Base-by-base conservation (phyloP, 352 stramenopile species). In the Elongisporangium prolatum region DNA sequence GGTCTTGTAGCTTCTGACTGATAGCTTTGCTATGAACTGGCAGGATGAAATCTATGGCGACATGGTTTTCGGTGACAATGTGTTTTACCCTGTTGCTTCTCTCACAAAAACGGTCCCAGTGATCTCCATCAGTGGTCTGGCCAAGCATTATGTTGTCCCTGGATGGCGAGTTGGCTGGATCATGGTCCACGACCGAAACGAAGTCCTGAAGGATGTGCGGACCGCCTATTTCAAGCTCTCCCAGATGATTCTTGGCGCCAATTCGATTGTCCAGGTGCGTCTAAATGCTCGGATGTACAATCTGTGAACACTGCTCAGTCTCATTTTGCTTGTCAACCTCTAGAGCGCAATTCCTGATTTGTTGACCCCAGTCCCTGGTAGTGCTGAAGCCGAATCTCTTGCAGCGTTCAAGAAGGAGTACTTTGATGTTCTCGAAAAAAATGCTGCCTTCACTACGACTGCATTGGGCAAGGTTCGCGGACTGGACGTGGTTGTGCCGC, bases 161-260 rank as follows among this genome's bases (percentile, higher is more conserved):
- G 96, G 96, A 25, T 98, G 95, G 92, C 84, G 96, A 56, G 78
- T 98, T 8, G 96, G 96, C 20, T 99, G 96, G 96, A 64, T 98
- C 50, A 81, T 97, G 53, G 91, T 99, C 55, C 88, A 98, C 61
- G 95, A 98, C 67, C 85, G 86, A 61, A 78, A 88, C 60, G 56
- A 87, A 40, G 59, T 88, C 21, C 53, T 93, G 21, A 77, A 80
- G 52, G 76, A 97, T 57, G 80, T 99, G 0, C 80, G 93, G 47
- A 79, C 75, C 4, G 95, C 90, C 11, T 93, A 97, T 47, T 88
- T 93, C 52, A 93, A 91, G 48, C 74, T 99, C 6, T 92, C 89
- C n/a, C 93, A 98, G 83, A 74, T 98, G 17, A 87, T 96, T 38
- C 67, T 98, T 13, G 96, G 95, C 20, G 80, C 92, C 48, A 97